Evolutionary conservation across 345 rosid species (phyloP).

Genomic region (Eucalyptus tenuipes): DNA sequence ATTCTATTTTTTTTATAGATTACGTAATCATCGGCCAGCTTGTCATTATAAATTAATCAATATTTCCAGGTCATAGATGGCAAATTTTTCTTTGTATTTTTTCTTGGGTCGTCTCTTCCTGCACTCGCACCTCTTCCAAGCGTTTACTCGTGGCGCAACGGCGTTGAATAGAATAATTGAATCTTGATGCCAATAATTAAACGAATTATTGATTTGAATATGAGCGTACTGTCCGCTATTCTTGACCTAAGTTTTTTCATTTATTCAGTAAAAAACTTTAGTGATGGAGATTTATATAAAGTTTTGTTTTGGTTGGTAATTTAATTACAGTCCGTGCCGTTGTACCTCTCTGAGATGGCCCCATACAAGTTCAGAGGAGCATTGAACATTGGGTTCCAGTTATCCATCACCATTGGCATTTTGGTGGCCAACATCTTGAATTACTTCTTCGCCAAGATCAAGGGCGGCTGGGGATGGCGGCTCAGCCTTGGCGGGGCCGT

Average conservation of each 20-base stretch:
- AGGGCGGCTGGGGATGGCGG: conserved; percentile 94
- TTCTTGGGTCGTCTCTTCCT: background rate
- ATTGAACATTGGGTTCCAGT: conserved; percentile 82
- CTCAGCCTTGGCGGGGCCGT: conserved; percentile 90
- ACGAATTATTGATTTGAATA: background rate
- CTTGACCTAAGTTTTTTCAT: background rate
- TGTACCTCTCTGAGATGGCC: conserved; percentile 95
- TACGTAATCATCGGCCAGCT: background rate
- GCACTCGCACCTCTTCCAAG: background rate
- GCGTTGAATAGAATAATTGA: conserved; percentile 8
- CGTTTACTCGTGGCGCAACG: background rate
- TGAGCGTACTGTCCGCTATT: background rate
- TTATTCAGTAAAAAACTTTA: background rate
- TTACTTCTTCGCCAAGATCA: conserved; percentile 73
- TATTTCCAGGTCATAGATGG: background rate
- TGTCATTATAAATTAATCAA: background rate
- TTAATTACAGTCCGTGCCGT: conserved; percentile 75
- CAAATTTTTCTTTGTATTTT: background rate
- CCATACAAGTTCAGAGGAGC: conserved; percentile 95
- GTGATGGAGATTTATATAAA: background rate
- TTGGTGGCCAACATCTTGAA: conserved; percentile 71
- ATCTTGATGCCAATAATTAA: background rate
- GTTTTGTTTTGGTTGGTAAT: background rate
- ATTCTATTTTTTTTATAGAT: background rate
- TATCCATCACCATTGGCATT: conserved; percentile 86